Conservation (phyloP, 2,329 filamentous ascomycete genomes). For the Cercospora sp. region DNA sequence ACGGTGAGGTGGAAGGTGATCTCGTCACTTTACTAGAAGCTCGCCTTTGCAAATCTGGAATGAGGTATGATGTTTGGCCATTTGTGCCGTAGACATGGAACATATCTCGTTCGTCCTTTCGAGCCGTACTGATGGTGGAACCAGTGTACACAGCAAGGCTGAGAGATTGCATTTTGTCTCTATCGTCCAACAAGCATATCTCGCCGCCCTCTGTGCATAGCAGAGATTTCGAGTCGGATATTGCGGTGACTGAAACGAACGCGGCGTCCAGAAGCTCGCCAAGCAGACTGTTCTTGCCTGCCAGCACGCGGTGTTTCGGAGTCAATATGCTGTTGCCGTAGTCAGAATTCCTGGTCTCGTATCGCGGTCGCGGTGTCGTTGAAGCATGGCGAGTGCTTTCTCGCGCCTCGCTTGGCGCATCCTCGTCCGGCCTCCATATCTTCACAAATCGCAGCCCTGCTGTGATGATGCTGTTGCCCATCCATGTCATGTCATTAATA, state of each 20-base stretch:
- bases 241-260: slow-evolving; percentile 73
- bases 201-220: slow-evolving; percentile 86
- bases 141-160: slow-evolving; percentile 64
- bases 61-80: slow-evolving; percentile 53
- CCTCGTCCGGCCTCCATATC: slow-evolving; percentile 82
- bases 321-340: slow-evolving; percentile 40
- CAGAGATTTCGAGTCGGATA: slow-evolving; percentile 73
- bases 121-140: slow-evolving; percentile 68
- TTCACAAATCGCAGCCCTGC: slow-evolving; percentile 90
- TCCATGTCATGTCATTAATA: slow-evolving; percentile 85
- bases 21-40: slow-evolving; percentile 31
- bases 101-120: slow-evolving; percentile 57
- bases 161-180: slow-evolving; percentile 69
- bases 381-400: slow-evolving; percentile 25
- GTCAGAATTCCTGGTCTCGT: slow-evolving; percentile 35
- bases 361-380: slow-evolving; percentile 35
- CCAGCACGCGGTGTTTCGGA: slow-evolving; percentile 66
- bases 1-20: slow-evolving; percentile 26
- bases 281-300: slow-evolving; percentile 84
- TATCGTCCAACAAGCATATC: slow-evolving; percentile 83
- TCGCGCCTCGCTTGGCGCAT: slow-evolving; percentile 26
- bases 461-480: slow-evolving; percentile 79
- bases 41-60: slow-evolving; percentile 38
- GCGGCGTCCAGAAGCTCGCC: slow-evolving; percentile 78
- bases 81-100: slow-evolving; percentile 70